A percentile compares a stretch with the other conserved stretches of the same genome.
phyloP scores from a whole-genome alignment of 2,329 filamentous ascomycete species.

The Pseudogymnoascus pannorum region DNA sequence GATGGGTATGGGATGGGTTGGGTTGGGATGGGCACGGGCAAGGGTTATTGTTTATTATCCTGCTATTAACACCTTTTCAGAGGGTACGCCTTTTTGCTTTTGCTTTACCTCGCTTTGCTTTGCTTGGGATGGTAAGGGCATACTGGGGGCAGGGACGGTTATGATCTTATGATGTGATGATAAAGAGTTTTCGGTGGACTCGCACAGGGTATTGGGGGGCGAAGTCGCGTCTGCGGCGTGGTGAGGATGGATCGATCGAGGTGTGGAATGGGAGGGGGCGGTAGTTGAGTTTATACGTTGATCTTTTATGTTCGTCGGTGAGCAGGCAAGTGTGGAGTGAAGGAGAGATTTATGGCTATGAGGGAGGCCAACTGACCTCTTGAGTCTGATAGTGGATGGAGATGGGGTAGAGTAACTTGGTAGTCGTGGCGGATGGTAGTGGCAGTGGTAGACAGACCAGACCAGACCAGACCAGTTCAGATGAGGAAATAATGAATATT shows the following conservation, averaged over 20 bases:
- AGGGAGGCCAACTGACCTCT: not conserved
- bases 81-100: not conserved
- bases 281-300: no score
- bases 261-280: no score
- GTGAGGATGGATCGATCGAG: no score
- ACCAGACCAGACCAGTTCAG: no score
- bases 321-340: no score
- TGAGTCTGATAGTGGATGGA: not conserved
- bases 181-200: no score
- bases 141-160: not conserved
- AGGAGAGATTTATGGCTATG: not conserved
- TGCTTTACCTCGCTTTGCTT: not conserved
- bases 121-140: no score
- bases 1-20: not conserved
- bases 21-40: not conserved
- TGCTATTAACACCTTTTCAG: not conserved
- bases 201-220: no score
- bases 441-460: not conserved
- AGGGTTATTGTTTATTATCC: not conserved
- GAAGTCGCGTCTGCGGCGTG: no score
- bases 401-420: not conserved
- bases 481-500: not conserved
- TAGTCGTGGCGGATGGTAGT: not conserved
- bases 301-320: no score
- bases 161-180: not conserved